A percentile compares a stretch with the other conserved stretches of the same genome.
Evolutionary conservation across 148 eudicot genomes (phyloP).

Genomic region (Nepenthes gracilis): DNA sequence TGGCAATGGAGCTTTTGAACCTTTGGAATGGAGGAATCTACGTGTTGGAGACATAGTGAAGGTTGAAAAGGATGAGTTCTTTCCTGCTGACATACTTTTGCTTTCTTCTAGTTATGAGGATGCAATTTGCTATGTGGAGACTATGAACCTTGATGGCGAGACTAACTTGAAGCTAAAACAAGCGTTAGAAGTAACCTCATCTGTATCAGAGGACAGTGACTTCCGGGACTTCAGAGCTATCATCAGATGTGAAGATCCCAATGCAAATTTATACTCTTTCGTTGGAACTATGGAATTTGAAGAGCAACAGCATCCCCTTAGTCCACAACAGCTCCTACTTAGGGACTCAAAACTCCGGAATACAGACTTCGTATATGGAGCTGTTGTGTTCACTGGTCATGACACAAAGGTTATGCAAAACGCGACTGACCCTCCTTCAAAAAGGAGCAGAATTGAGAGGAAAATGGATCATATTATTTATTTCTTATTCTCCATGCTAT

Average conservation of each 20-base stretch:
- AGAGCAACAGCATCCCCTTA: conserved; percentile 54
- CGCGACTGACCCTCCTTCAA: conserved; percentile 87
- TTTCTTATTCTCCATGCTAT: conserved; percentile 50
- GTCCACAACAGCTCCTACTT: conserved; percentile 78
- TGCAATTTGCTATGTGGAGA: conserved; percentile 83
- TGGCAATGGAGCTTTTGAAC: conserved; percentile 51
- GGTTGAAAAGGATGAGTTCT: conserved; percentile 84
- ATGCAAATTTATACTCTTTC: conserved; percentile 76
- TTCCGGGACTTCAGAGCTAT: conserved; percentile 54
- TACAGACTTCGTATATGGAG: conserved; percentile 76
- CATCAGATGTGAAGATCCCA: conserved; percentile 91
- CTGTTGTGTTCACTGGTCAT: conserved; percentile 80
- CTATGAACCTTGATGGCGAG: conserved; percentile 98
- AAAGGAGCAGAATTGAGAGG: conserved; percentile 81
- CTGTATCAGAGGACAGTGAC: conserved; percentile 38
- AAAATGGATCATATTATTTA: conserved; percentile 86
- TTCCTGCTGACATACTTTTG: conserved; percentile 84
- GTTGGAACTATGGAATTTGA: conserved; percentile 78
- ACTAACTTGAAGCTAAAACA: conserved; percentile 92
- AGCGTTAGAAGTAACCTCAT: conserved; percentile 61
- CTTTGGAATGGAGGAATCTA: conserved; percentile 57
- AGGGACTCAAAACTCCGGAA: conserved; percentile 85
- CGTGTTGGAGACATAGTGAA: conserved; percentile 85
- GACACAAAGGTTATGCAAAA: conserved; percentile 97
- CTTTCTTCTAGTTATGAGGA: conserved; percentile 92